These are phyloP conservation scores for Pterulicium gracile DNA, from an alignment of 1,284 basidiomycete genomes.

Conservation along the genomic window DNA sequence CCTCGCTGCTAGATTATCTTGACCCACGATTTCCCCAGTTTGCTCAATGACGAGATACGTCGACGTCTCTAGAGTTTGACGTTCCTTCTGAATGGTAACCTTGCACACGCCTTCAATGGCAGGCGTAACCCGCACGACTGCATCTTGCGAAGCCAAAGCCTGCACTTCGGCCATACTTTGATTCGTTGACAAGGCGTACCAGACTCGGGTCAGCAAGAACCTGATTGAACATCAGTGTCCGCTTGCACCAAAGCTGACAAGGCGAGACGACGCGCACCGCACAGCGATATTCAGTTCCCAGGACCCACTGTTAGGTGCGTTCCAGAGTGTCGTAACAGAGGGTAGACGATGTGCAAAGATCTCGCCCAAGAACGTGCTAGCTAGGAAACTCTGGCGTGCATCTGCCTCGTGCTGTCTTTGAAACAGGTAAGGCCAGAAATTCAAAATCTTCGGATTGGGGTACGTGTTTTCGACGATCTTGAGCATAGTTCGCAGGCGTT, in stretches of 20 bases:
- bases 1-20: slow-evolving; percentile 19
- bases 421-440: slow-evolving; percentile 61
- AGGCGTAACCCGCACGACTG: slow-evolving; percentile 38
- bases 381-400: slow-evolving; percentile 26
- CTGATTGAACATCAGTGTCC: slow-evolving; percentile 21
- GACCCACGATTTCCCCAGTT: slow-evolving; percentile 63
- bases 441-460: slow-evolving; percentile 31
- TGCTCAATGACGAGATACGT: slow-evolving; percentile 46
- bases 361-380: slow-evolving; percentile 35
- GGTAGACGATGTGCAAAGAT: slow-evolving; percentile 18
- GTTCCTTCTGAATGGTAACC: slow-evolving; percentile 25
- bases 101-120: slow-evolving; percentile 50
- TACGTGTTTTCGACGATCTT: slow-evolving; percentile 15
- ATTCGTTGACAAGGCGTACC: slow-evolving; percentile 9
- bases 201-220: slow-evolving; percentile 50
- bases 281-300: slow-evolving; percentile 44
- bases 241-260: slow-evolving; percentile 5
- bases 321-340: slow-evolving; percentile 43
- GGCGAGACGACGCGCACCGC: slow-evolving; percentile 40
- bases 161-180: slow-evolving; percentile 15
- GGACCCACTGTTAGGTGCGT: slow-evolving; percentile 43
- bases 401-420: slow-evolving; percentile 33
- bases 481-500: slow-evolving; percentile 30
- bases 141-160: slow-evolving; percentile 22
- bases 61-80: slow-evolving; percentile 16